Evolutionary conservation across 176 grass and related monocot species (phyloP), one percentile per base, ranked within the genome.

Genomic region (Areca catechu): DNA sequence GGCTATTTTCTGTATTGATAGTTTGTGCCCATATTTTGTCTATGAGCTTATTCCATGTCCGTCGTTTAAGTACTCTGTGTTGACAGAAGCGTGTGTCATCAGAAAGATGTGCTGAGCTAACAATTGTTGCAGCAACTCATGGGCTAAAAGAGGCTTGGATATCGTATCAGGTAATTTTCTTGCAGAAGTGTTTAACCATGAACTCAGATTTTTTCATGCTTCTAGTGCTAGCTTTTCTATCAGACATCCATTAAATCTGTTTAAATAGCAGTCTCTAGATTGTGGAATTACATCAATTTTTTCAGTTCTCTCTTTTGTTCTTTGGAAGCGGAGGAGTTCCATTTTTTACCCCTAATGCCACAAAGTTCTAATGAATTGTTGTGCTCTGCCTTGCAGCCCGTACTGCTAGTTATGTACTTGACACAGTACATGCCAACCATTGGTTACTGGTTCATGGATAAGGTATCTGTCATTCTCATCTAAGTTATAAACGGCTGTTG

Each of bases 71-170:
- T 43, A 43, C 34, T 37, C 10, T 43, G 34, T 29, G 37, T 25
- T 25, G 22, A 66, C 68, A 96, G 91, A 95, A 80, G 60, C 92
- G 69, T 59, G 83, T 97, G 56, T 59, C 92, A 5, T 74, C 82
- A 20, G 80, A 97, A 86, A 75, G 93, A 80, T 97, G 93, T 62
- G 87, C 69, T 80, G 83, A 97, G 76, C 69, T 97, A 65, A 91
- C 75, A 52, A 85, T 97, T 70, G 23, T 97, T 76, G 93, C 93
- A 0, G 84, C 87, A 49, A 97, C 93, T 19, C 93, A 97, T 80
- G 93, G 83, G 63, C 75, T 97, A 53, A 97, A 88, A 74, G 93
- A 97, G 72, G 87, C 87, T 64, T 97, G 93, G 93, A 91, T 91
- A 82, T 91, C 93, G 9, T 85, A 88, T 74, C 93, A 97, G 80